These are phyloP conservation scores for Capronia americana DNA, from an alignment of 2,329 filamentous ascomycete species.

Conservation along the genomic window DNA sequence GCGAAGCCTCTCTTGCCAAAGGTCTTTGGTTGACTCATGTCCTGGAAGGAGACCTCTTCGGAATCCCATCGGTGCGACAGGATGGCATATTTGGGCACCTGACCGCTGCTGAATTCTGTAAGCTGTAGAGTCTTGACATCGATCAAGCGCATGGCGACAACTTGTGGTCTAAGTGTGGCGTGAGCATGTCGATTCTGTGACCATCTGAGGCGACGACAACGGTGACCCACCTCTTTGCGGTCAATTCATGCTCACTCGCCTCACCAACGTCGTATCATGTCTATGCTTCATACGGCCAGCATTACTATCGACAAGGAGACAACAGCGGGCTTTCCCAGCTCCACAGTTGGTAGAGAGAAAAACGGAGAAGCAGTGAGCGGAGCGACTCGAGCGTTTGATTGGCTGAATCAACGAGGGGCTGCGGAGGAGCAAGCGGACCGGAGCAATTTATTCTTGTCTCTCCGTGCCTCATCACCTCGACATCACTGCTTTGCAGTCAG, in stretches of 20 bases:
- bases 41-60: constrained; percentile 40
- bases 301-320: neutral
- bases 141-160: constrained; percentile 35
- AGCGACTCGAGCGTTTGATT: neutral
- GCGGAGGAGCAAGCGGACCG: neutral
- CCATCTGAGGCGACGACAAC: neutral
- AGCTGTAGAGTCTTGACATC: constrained; percentile 33
- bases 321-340: neutral
- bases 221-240: neutral
- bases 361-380: neutral
- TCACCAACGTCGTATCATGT: neutral
- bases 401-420: constrained; percentile 1
- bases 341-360: neutral
- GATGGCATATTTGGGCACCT: constrained; percentile 38
- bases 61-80: constrained; percentile 41
- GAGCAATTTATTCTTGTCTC: neutral
- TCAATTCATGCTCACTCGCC: neutral
- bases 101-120: constrained; percentile 30
- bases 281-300: neutral
- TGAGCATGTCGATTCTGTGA: neutral
- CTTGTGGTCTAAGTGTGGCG: neutral
- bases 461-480: neutral
- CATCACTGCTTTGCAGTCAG: neutral
- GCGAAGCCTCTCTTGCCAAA: constrained; percentile 36
- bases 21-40: constrained; percentile 25